Evolutionary conservation across 805 yeast species (phyloP), one percentile per base, ranked within the genome.

Genomic region (Lachancea meyersii): DNA sequence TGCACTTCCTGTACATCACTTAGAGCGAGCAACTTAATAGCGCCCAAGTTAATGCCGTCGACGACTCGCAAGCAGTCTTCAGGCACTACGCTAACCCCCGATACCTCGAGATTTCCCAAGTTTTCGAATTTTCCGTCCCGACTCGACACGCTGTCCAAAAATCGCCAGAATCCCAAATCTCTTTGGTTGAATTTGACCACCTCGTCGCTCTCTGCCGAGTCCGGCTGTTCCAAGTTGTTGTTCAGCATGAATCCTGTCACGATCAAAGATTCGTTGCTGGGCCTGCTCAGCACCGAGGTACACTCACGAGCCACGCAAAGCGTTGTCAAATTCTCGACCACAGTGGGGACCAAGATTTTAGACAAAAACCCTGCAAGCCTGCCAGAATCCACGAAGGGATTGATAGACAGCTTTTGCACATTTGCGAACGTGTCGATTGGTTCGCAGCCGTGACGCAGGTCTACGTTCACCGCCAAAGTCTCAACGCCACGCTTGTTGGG

Each of bases 1-100:
- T 58, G 68, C 17, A 62, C 55, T 44, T 72, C 76, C 1, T 68
- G 58, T 14, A 71, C 53, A 18, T 67, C 63, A 21, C 48, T 53
- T 23, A 73, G 49, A 35, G 59, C 61, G 4, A 73, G 50, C 13
- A 51, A 50, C 3, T 38, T 49, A 17, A 73, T 19, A 3, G 27
- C 35, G 19, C 32, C 24, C 36, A 46, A 21, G 17, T 38, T 21
- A n/a, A 46, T 16, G 16, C 31, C 33, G 8, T 20, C 16, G 1
- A 21, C 27, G 5, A 46, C 32, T 18, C 34, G 34, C 5, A 13
- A n/a, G 16, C 41, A 16, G 32, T 46, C 48, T 4, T 27, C 36
- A 16, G 46, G 35, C 5, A 39, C 22, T 16, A 46, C 31, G 26
- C 28, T 39, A 8, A 39, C 42, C 33, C 33, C 35, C 17, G 36